These are phyloP conservation scores for Pulveroboletus sp. DNA, from an alignment of 768 basidiomycete genomes.

Conservation along the genomic window DNA sequence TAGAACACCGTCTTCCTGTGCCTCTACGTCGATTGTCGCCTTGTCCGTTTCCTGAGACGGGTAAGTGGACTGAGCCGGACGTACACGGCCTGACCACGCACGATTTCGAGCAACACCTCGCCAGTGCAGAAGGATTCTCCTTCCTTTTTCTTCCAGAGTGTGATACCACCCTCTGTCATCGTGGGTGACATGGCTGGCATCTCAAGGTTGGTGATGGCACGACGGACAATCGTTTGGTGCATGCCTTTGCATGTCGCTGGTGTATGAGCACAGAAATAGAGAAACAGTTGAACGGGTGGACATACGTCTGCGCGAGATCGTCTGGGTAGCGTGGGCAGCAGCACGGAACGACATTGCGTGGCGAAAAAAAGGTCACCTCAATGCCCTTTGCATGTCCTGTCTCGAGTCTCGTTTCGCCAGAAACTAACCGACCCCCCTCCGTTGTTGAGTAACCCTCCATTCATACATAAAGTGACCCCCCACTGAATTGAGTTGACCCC, in stretches of 20 bases:
- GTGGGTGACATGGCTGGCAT: conserved; percentile 99
- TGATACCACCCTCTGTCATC: conserved; percentile 92
- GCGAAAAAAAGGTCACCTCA: background rate
- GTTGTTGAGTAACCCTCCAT: conserved; percentile 7
- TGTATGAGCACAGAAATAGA: background rate
- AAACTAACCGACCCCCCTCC: conserved; percentile 4
- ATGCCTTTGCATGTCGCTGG: conserved; percentile 28
- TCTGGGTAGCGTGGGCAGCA: conserved; percentile 10
- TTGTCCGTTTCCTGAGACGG: conserved; percentile 80
- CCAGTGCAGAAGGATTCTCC: conserved; percentile 77
- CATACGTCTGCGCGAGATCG: conserved; percentile 24
- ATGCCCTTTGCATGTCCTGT: background rate
- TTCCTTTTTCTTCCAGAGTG: conserved; percentile 85
- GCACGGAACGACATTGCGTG: conserved; percentile 15
- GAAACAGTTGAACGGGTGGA: background rate
- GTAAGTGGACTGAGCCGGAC: background rate
- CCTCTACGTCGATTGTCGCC: conserved; percentile 97
- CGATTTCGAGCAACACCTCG: conserved; percentile 87
- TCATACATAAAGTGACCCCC: background rate
- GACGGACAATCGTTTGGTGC: conserved; percentile 46
- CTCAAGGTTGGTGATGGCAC: conserved; percentile 67
- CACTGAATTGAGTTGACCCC: conserved; percentile 3
- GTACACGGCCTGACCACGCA: conserved; percentile 35
- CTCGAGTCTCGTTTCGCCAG: background rate
- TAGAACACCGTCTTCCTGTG: conserved; percentile 92